These are phyloP conservation scores for Opeltia flavorubescens DNA, from an alignment of 495 filamentous ascomycete species.

Conservation along the genomic window DNA sequence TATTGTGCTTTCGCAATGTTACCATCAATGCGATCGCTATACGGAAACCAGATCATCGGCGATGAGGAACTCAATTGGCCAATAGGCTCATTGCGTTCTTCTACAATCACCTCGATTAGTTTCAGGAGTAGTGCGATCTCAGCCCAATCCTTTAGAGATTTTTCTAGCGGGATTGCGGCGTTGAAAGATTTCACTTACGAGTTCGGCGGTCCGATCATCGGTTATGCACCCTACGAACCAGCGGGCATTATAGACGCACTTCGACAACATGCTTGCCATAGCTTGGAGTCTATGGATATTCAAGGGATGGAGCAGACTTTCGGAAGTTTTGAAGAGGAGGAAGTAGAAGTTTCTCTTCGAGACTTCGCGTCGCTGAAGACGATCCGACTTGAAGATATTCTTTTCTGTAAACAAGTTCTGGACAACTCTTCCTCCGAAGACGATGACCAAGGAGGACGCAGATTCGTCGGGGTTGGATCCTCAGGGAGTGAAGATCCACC, in stretches of 20 bases:
- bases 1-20: not conserved
- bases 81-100: not conserved
- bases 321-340: not conserved
- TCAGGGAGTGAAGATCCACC: not conserved
- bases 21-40: not conserved
- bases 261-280: not conserved
- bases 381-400: not conserved
- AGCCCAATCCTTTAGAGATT: not conserved
- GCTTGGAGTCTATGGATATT: not conserved
- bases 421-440: not conserved
- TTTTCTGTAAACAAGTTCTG: not conserved
- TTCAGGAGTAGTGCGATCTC: not conserved
- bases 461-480: not conserved
- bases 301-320: not conserved
- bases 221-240: not conserved
- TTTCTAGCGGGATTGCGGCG: not conserved
- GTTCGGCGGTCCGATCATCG: not conserved
- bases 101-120: not conserved
- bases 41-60: not conserved
- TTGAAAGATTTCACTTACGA: not conserved
- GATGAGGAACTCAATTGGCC: not conserved
- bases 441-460: not conserved
- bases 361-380: not conserved
- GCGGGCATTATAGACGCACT: not conserved
- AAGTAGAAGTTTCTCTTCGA: not conserved